Percentiles rank a stretch among this genome's conserved stretches.
Evolutionary conservation across 2,329 filamentous ascomycete species (phyloP).

Genomic region (Coniella lustricola): DNA sequence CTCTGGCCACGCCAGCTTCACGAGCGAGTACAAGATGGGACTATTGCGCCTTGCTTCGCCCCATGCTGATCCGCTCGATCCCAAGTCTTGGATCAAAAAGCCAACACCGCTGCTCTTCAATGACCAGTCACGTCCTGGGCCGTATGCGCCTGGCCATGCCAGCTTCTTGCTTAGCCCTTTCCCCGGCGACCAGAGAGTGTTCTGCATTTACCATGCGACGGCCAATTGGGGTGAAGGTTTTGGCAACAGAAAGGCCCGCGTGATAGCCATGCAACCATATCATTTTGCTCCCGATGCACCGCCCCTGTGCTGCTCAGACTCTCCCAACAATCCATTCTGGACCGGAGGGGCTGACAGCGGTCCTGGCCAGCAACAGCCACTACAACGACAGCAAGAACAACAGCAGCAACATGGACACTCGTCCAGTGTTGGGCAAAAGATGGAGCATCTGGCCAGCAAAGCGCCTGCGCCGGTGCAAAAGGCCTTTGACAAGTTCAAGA

Average conservation of each 20-base stretch:
- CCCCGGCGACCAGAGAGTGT: constrained; percentile 15
- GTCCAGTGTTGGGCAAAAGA: constrained; percentile 4
- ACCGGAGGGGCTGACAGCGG: background rate
- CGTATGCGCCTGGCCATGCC: constrained; percentile 18
- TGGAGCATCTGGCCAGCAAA: constrained; percentile 5
- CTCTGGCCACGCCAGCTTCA: constrained; percentile 20
- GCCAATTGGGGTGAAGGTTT: constrained; percentile 17
- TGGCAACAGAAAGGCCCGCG: constrained; percentile 18
- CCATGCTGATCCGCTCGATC: constrained; percentile 13
- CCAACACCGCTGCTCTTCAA: constrained; percentile 12
- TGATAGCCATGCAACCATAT: constrained; percentile 13
- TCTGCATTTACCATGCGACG: constrained; percentile 18
- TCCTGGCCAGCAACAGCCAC: background rate
- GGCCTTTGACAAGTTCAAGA: constrained; percentile 1
- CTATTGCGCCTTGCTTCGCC: constrained; percentile 15
- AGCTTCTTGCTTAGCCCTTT: constrained; percentile 17
- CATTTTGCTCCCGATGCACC: constrained; percentile 13
- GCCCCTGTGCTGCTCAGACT: constrained; percentile 15
- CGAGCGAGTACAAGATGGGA: constrained; percentile 19
- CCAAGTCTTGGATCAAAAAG: constrained; percentile 13
- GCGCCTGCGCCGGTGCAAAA: constrained; percentile 7
- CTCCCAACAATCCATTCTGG: constrained; percentile 1
- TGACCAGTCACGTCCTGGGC: constrained; percentile 11
- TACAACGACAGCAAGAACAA: background rate
- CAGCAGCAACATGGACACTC: background rate